phyloP scores from a whole-genome alignment of 345 rosid genomes.

The Theobroma cacao region DNA sequence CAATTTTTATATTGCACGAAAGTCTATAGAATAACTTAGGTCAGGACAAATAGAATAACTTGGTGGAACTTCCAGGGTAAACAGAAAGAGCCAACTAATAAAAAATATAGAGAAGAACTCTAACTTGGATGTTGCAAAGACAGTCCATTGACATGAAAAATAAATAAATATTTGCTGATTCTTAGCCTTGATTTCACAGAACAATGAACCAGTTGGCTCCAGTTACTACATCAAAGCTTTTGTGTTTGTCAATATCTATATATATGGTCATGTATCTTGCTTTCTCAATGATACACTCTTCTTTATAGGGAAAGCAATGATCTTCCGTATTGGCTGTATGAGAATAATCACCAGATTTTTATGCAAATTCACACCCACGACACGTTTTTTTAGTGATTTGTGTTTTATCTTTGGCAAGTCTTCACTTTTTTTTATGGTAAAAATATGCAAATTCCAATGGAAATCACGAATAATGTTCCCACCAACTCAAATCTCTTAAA shows the following conservation, averaged over 20 bases:
- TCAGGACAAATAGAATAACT: neutral
- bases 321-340: neutral
- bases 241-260: neutral
- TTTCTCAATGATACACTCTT: neutral
- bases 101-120: neutral
- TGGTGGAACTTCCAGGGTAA: constrained; percentile 1
- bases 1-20: neutral
- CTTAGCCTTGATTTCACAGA: constrained; percentile 15
- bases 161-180: neutral
- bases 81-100: neutral
- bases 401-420: neutral
- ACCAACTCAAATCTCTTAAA: neutral
- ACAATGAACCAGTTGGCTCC: neutral
- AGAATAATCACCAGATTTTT: neutral
- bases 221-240: neutral
- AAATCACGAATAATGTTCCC: neutral
- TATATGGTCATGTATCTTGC: neutral
- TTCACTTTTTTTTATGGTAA: neutral
- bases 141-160: neutral
- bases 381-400: neutral
- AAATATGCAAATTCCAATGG: neutral
- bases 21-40: neutral
- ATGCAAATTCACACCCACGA: neutral
- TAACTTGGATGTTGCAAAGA: neutral
- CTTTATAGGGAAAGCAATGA: neutral